Percentiles rank a stretch among this genome's conserved stretches.
phyloP scores from a whole-genome alignment of 164 flowering plant genomes.

The Kalanchoe fedtschenkoi region DNA sequence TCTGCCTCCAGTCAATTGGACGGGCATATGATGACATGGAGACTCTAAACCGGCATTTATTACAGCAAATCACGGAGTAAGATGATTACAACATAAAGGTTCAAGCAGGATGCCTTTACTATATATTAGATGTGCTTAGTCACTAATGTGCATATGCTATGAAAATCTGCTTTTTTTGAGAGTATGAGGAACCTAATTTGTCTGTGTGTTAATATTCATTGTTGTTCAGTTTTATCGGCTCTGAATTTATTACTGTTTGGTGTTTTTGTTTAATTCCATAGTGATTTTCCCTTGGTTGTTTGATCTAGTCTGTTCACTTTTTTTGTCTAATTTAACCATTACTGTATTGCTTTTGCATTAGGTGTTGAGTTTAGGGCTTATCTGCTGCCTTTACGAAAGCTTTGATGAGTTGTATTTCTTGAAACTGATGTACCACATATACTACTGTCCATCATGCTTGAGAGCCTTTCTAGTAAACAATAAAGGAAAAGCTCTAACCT shows the following conservation, averaged over 20 bases:
- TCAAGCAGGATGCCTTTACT: background rate
- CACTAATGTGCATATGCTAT: background rate
- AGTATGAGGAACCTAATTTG: background rate
- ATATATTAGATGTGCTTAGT: background rate
- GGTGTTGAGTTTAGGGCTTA: no score
- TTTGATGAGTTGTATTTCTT: background rate
- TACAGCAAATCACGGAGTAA: constrained; percentile 92
- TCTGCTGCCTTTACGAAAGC: no score
- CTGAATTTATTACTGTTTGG: no score
- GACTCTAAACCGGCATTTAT: constrained; percentile 83
- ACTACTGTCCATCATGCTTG: background rate
- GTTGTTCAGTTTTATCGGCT: no score
- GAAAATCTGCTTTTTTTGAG: background rate
- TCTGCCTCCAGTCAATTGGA: constrained; percentile 72
- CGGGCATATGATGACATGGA: constrained; percentile 97
- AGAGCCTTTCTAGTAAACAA: no score
- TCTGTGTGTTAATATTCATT: background rate
- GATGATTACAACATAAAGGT: constrained; percentile 99
- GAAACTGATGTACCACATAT: constrained; percentile 3
- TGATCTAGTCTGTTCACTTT: no score
- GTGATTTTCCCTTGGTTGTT: no score
- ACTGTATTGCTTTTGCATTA: no score
- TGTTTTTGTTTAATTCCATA: no score
- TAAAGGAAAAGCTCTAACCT: no score
- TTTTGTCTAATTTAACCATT: no score